Percentiles rank a stretch among this genome's conserved stretches.
phyloP scores from a whole-genome alignment of 352 stramenopile species.

The Phytophthora colocasiae region DNA sequence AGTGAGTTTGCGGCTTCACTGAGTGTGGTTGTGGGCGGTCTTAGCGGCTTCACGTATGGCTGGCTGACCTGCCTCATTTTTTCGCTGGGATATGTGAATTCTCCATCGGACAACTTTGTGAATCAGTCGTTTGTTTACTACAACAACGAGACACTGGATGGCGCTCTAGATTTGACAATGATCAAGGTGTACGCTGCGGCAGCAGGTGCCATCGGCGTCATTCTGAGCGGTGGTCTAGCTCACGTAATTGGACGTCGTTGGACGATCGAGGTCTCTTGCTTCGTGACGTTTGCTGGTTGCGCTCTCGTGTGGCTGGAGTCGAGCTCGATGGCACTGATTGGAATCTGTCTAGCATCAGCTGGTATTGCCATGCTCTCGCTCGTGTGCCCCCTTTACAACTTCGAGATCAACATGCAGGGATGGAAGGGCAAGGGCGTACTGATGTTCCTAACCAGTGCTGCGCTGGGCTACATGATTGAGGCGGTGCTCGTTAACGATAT shows the following conservation, averaged over 20 bases:
- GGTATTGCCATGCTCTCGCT: constrained; percentile 86
- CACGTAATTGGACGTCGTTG: constrained; percentile 71
- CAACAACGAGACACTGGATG: constrained; percentile 57
- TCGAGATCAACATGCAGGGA: constrained; percentile 87
- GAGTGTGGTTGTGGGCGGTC: constrained; percentile 72
- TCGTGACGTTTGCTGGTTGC: constrained; percentile 68
- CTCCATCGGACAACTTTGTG: constrained; percentile 71
- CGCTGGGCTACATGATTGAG: constrained; percentile 82
- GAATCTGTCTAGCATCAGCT: constrained; percentile 66
- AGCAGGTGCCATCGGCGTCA: constrained; percentile 54
- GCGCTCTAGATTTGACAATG: constrained; percentile 63
- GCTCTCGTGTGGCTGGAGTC: constrained; percentile 76
- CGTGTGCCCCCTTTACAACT: constrained; percentile 84
- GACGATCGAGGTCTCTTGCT: constrained; percentile 65
- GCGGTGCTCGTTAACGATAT: constrained; percentile 73
- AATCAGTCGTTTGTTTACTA: constrained; percentile 90
- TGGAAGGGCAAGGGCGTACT: constrained; percentile 90
- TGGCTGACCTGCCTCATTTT: constrained; percentile 86
- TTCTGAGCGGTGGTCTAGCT: constrained; percentile 57
- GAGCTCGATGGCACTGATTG: constrained; percentile 71
- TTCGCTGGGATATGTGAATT: constrained; percentile 86
- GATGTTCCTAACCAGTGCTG: constrained; percentile 79
- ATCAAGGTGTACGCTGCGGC: constrained; percentile 78
- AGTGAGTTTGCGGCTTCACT: constrained; percentile 84
- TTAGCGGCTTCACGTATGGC: constrained; percentile 80